Conservation (phyloP, 352 stramenopile genomes). For the Phytophthora meadii region DNA sequence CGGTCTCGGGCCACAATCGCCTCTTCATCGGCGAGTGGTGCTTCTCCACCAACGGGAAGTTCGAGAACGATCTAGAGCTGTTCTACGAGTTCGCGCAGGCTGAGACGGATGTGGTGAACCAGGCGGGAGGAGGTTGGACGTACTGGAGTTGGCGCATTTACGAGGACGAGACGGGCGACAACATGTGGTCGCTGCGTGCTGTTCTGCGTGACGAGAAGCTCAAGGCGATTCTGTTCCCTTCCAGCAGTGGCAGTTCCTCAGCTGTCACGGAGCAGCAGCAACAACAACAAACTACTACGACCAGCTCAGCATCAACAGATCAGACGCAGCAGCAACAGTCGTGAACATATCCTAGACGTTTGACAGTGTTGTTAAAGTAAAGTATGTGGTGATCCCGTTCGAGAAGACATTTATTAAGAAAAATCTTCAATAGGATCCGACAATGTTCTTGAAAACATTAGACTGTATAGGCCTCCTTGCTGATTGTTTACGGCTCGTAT, state of each 20-base stretch:
- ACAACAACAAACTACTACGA: slow-evolving; percentile 3
- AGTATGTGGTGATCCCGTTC: too few relatives aligned
- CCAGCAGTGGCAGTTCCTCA: slow-evolving; percentile 21
- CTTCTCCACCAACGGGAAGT: slow-evolving; percentile 70
- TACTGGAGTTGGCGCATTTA: slow-evolving; percentile 83
- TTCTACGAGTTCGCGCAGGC: slow-evolving; percentile 62
- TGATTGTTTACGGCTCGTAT: not conserved
- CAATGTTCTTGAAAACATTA: too few relatives aligned
- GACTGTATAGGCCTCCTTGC: too few relatives aligned
- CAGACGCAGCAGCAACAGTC: slow-evolving; percentile 27
- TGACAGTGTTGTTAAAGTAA: too few relatives aligned
- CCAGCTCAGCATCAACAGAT: slow-evolving; percentile 12
- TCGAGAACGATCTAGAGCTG: slow-evolving; percentile 43
- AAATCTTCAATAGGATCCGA: too few relatives aligned
- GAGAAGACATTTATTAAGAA: too few relatives aligned
- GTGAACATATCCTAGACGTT: slow-evolving; percentile 3
- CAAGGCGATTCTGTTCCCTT: slow-evolving; percentile 37
- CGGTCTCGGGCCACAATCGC: slow-evolving; percentile 38
- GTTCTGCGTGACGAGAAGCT: slow-evolving; percentile 59
- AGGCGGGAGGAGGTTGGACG: slow-evolving; percentile 65
- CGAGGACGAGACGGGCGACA: slow-evolving; percentile 60
- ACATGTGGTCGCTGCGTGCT: slow-evolving; percentile 72
- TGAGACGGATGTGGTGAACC: slow-evolving; percentile 59
- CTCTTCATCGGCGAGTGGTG: slow-evolving; percentile 74
- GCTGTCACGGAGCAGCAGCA: slow-evolving; percentile 11